Percentiles rank a stretch among this genome's conserved stretches.
Evolutionary conservation across 2,329 filamentous ascomycete species (phyloP).

Genomic region (Cyanodermella asteris): DNA sequence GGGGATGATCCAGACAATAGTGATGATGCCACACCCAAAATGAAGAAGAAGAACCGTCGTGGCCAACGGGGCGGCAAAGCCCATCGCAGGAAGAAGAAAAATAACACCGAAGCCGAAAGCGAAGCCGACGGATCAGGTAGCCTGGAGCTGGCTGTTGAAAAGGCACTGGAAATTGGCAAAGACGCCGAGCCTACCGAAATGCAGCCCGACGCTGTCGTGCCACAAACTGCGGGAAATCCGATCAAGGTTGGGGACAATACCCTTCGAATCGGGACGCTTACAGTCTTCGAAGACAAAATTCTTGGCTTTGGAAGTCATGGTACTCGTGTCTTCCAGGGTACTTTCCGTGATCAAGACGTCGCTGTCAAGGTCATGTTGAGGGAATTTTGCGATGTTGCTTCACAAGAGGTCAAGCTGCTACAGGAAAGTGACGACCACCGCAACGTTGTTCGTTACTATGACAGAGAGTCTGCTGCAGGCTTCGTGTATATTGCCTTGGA

Average conservation of each 20-base stretch:
- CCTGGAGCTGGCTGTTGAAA: constrained; percentile 7
- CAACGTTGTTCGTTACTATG: constrained; percentile 93
- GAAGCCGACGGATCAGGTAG: constrained; percentile 43
- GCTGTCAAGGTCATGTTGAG: constrained; percentile 94
- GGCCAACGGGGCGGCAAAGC: constrained; percentile 53
- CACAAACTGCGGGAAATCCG: constrained; percentile 16
- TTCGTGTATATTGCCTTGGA: constrained; percentile 95
- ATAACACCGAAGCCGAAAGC: constrained; percentile 29
- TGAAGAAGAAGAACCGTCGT: constrained; percentile 41
- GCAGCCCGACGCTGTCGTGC: constrained; percentile 19
- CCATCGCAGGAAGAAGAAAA: constrained; percentile 31
- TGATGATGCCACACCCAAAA: constrained; percentile 12
- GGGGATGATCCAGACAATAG: too few relatives aligned
- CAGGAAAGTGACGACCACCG: constrained; percentile 88
- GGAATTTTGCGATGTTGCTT: constrained; percentile 87
- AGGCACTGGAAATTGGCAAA: constrained; percentile 16
- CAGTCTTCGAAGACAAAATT: constrained; percentile 36
- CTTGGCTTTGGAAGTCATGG: constrained; percentile 73
- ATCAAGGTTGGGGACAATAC: constrained; percentile 24
- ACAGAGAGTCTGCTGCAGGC: constrained; percentile 66
- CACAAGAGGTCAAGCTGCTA: constrained; percentile 74
- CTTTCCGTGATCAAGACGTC: constrained; percentile 77
- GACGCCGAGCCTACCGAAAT: constrained; percentile 9
- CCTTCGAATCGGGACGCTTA: constrained; percentile 37
- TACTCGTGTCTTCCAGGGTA: constrained; percentile 89